A percentile compares a stretch with the other conserved stretches of the same genome.
Evolutionary conservation across 352 stramenopile genomes (phyloP).

Genomic region (Peronospora belbahrii): DNA sequence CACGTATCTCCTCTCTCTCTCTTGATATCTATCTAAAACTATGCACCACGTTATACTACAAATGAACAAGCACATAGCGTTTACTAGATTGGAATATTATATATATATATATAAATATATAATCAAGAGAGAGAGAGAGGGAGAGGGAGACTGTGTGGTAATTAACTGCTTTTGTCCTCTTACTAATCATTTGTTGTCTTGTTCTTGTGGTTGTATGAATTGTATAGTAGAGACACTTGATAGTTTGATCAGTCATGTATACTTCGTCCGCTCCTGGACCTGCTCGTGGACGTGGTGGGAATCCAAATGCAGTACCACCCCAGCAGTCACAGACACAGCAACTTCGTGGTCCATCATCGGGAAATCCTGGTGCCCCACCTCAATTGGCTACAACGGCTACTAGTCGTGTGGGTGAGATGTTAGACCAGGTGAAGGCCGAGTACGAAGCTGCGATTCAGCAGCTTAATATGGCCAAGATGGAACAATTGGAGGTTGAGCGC

Average conservation of each 20-base stretch:
- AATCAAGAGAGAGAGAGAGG: too few relatives aligned
- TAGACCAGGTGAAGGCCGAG: slow-evolving; percentile 79
- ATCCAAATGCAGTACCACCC: slow-evolving; percentile 35
- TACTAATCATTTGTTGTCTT: too few relatives aligned
- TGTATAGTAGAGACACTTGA: too few relatives aligned
- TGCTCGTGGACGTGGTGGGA: slow-evolving; percentile 43
- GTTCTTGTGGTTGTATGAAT: too few relatives aligned
- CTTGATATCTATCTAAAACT: too few relatives aligned
- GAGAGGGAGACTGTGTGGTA: too few relatives aligned
- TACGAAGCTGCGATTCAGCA: slow-evolving; percentile 81
- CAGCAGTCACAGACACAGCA: slow-evolving; percentile 53
- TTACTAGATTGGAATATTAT: too few relatives aligned
- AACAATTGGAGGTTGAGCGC: slow-evolving; percentile 81
- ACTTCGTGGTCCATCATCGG: slow-evolving; percentile 48
- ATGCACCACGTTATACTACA: too few relatives aligned
- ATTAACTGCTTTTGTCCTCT: too few relatives aligned
- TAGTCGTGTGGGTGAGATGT: slow-evolving; percentile 67
- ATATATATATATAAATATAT: too few relatives aligned
- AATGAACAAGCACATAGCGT: too few relatives aligned
- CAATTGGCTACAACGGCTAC: slow-evolving; percentile 31
- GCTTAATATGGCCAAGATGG: slow-evolving; percentile 84
- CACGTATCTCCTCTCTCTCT: too few relatives aligned
- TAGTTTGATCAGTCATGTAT: slow-evolving; percentile 69
- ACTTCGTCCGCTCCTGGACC: slow-evolving; percentile 55
- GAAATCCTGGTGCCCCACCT: slow-evolving; percentile 33